Conservation (phyloP, 306 rosid species). For the Cucurbita pepo region DNA sequence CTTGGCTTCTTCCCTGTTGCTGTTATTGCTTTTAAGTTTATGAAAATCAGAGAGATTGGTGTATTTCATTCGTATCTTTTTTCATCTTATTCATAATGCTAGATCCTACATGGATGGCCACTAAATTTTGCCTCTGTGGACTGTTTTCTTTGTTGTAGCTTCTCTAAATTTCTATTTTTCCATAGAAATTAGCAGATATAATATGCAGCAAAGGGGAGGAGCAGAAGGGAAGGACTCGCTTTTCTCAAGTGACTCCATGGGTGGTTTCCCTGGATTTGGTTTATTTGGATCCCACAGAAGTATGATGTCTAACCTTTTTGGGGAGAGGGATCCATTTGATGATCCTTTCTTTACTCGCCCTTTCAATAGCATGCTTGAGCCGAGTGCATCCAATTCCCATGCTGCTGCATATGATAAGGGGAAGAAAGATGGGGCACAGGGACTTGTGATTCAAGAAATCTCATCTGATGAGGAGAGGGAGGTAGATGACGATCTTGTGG, state of each 20-base stretch:
- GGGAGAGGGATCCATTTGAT: conserved; percentile 65
- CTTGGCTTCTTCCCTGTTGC: background rate
- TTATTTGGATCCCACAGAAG: conserved; percentile 33
- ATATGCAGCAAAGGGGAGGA: conserved; percentile 55
- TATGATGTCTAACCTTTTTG: conserved; percentile 34
- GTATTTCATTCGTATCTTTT: background rate
- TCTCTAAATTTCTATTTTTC: background rate
- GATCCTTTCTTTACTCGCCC: conserved; percentile 68
- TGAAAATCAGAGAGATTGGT: background rate
- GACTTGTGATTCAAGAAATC: conserved; percentile 47
- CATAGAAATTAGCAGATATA: conserved; percentile 4
- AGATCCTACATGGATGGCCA: too few relatives aligned
- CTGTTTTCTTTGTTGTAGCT: background rate
- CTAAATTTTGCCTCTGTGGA: background rate
- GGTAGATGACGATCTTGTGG: conserved; percentile 11
- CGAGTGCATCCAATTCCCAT: conserved; percentile 16
- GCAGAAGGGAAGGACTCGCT: conserved; percentile 16
- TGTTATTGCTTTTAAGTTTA: background rate
- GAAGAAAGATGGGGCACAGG: conserved; percentile 23
- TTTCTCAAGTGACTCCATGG: conserved; percentile 12
- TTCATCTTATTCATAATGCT: too few relatives aligned
- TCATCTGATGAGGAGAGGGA: conserved; percentile 41
- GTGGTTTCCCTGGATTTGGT: conserved; percentile 18
- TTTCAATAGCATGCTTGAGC: conserved; percentile 19
- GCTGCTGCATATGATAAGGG: conserved; percentile 9